Conservation (phyloP, 2,329 filamentous ascomycete genomes). For the Talaromyces albobiverticillius region DNA sequence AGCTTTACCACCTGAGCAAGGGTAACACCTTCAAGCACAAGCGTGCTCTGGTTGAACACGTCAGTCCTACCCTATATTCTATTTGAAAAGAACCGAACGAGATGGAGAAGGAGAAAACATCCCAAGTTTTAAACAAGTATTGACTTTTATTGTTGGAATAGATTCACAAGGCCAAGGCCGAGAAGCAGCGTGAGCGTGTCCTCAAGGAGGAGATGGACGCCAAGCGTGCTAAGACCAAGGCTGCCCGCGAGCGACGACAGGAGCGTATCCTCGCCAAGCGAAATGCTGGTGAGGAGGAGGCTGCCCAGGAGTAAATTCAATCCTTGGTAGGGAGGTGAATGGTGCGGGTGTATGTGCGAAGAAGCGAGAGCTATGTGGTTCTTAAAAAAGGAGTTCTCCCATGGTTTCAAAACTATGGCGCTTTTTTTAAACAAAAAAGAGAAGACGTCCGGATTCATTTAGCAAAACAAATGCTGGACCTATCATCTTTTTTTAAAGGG, state of each 20-base stretch:
- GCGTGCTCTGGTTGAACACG: constrained; percentile 99
- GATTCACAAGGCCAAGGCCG: constrained; percentile 99
- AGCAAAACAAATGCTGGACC: not conserved
- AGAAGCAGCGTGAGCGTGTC: constrained; percentile 92
- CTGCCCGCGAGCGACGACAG: constrained; percentile 95
- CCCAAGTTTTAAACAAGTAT: not conserved
- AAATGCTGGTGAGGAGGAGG: constrained; percentile 70
- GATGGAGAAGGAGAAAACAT: not conserved
- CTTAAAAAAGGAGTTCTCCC: not conserved
- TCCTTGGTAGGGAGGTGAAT: not conserved
- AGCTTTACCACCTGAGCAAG: constrained; percentile 99
- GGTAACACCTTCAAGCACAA: constrained; percentile 99
- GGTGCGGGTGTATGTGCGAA: not conserved
- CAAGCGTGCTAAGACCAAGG: constrained; percentile 99
- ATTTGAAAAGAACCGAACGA: not conserved
- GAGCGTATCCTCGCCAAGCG: constrained; percentile 91
- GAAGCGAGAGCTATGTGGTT: not conserved
- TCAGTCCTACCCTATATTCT: constrained; percentile 54
- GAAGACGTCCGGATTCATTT: not conserved
- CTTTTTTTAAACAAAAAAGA: no score
- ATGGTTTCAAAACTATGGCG: not conserved
- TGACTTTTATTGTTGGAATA: constrained; percentile 40
- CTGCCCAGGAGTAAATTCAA: constrained; percentile 38
- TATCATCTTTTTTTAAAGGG: not conserved
- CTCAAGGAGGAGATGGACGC: constrained; percentile 99